A percentile compares a stretch with the other conserved stretches of the same genome.
phyloP scores from a whole-genome alignment of 2,329 filamentous ascomycete genomes.

The Xylaria digitata region DNA sequence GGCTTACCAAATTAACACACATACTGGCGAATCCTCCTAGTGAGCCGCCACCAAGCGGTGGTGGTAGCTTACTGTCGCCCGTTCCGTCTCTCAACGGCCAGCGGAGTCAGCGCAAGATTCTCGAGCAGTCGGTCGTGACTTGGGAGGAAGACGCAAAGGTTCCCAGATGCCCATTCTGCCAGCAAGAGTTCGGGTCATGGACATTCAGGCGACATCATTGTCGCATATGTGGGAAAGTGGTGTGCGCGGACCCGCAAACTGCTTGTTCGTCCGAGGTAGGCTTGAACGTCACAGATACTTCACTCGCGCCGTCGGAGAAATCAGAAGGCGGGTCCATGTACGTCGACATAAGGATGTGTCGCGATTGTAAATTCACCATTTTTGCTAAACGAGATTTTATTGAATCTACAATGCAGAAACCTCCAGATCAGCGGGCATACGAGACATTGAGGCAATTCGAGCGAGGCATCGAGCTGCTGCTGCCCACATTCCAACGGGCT shows the following conservation, averaged over 20 bases:
- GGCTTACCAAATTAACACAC: constrained; percentile 88
- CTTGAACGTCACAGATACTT: constrained; percentile 74
- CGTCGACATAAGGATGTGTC: constrained; percentile 90
- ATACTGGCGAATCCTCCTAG: constrained; percentile 80
- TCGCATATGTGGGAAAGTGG: constrained; percentile 89
- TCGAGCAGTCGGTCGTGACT: constrained; percentile 92
- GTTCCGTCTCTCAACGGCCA: constrained; percentile 72
- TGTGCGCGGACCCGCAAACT: constrained; percentile 88
- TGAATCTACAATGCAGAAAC: constrained; percentile 73
- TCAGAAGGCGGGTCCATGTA: constrained; percentile 59
- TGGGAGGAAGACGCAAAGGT: constrained; percentile 95
- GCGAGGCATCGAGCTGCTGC: constrained; percentile 81
- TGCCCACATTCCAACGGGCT: constrained; percentile 86
- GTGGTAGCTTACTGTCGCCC: constrained; percentile 68
- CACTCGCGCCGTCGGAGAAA: constrained; percentile 59
- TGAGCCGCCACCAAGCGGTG: constrained; percentile 59
- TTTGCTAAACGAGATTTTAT: constrained; percentile 80
- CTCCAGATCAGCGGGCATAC: constrained; percentile 82
- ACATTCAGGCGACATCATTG: constrained; percentile 95
- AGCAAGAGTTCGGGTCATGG: constrained; percentile 94
- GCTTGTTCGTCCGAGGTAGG: constrained; percentile 86
- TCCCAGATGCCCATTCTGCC: constrained; percentile 87
- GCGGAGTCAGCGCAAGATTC: constrained; percentile 78
- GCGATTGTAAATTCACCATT: constrained; percentile 77
- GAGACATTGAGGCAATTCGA: constrained; percentile 88